Conservation (phyloP, 768 basidiomycete genomes). For the Hemileccinum rubropunctum region DNA sequence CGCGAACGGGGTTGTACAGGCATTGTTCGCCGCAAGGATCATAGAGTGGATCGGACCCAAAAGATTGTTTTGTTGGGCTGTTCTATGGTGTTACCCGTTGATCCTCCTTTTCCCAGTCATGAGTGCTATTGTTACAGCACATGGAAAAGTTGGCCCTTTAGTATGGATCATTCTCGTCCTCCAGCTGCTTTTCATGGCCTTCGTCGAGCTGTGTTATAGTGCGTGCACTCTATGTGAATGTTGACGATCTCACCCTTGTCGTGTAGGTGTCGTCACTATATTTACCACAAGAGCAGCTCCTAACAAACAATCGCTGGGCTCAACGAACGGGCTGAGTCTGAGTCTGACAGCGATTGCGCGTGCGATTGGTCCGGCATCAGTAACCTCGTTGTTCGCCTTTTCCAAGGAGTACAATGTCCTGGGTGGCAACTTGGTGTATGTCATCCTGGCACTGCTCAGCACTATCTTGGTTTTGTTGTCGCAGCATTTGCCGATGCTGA, state of each 20-base stretch:
- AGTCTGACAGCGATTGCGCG: conserved; percentile 43
- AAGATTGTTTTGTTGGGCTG: conserved; percentile 35
- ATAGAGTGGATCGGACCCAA: conserved; percentile 40
- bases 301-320: conserved; percentile 49
- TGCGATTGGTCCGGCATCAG: conserved; percentile 46
- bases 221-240: conserved; percentile 7
- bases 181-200: conserved; percentile 21
- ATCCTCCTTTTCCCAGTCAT: conserved; percentile 42
- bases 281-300: conserved; percentile 53
- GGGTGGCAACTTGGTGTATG: conserved; percentile 50
- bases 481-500: conserved; percentile 17
- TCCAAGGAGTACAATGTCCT: conserved; percentile 47
- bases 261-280: conserved; percentile 46
- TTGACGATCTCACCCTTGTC: neutral
- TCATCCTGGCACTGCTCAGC: conserved; percentile 35
- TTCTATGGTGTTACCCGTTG: conserved; percentile 36
- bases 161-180: conserved; percentile 37
- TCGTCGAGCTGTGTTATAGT: conserved; percentile 45
- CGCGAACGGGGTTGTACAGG: conserved; percentile 39
- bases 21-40: conserved; percentile 35
- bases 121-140: conserved; percentile 34
- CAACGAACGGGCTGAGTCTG: conserved; percentile 55
- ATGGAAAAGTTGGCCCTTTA: conserved; percentile 29
- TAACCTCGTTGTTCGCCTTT: conserved; percentile 50
- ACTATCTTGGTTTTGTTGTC: conserved; percentile 18